Base-by-base conservation (phyloP, 1,284 basidiomycete species). In the Papiliotrema terrestris region DNA sequence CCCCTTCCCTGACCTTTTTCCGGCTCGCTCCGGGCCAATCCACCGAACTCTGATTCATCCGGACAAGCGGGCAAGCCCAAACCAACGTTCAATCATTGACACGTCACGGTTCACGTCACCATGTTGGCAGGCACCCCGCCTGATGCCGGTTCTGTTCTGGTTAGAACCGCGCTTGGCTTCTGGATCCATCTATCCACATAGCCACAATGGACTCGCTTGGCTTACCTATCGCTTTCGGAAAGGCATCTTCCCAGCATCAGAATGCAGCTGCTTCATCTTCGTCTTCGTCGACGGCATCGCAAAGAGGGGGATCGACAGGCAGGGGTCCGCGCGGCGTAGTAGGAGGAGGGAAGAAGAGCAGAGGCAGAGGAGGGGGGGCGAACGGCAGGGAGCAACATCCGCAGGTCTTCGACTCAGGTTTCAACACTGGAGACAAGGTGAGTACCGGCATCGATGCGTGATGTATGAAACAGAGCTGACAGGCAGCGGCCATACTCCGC, bases 181-280 rank as follows among this genome's bases (percentile, higher is more conserved):
- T 5, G 6, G 5, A 5, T 32, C 29, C 29, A 32, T 32, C 29
- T 32, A 32, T 11, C 5, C 29, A 5, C 6, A 32, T 32, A 32
- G 11, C 29, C 52, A 62, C 35, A 14, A 70, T 72, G 70, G 67
- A 70, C 51, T 56, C 55, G 2, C 49, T 61, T 32, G 67, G 69
- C 23, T 59, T 72, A 17, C 71, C 71, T 2, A 54, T 63, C 19
- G 43, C 63, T 13, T 72, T 72, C 41, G 71, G 71, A 15, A 72
- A 72, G 45, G 56, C 60, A 45, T 4, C 48, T 20, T 22, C 37
- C 41, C 50, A 37, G 13, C 46, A 55, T n/a, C 37, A 51, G 43
- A 41, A 20, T 29, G 44, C 45, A 39, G 39, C 19, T 43, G 52
- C 29, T 19, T 15, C 51, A 14, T 20, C 46, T 20, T 23, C 58